phyloP scores from a whole-genome alignment of 2,329 filamentous ascomycete genomes.

The Venturia nashicola region DNA sequence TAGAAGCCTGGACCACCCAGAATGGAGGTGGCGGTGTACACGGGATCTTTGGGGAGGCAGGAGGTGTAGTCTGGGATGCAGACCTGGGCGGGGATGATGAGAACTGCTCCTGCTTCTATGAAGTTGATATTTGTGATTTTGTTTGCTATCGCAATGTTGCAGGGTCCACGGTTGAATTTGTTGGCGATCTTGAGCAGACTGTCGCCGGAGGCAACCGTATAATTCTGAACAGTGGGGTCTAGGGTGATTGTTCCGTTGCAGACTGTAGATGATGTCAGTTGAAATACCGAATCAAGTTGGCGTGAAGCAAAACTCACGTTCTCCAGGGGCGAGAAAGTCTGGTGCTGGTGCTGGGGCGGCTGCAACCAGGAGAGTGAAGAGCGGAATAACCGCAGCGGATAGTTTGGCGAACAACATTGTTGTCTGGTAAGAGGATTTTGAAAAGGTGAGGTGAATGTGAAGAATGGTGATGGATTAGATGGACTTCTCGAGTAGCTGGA shows the following conservation, averaged over 20 bases:
- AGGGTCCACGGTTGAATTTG: neutral
- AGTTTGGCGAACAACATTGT: neutral
- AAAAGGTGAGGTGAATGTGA: neutral
- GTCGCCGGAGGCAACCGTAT: neutral
- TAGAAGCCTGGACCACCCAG: neutral
- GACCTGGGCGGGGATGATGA: neutral
- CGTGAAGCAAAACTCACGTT: neutral
- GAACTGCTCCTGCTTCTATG: neutral
- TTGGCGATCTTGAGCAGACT: neutral
- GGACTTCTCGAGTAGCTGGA: too few species aligned
- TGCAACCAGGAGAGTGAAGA: neutral
- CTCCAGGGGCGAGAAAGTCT: neutral
- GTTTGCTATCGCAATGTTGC: neutral
- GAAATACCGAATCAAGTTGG: neutral
- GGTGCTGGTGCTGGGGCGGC: neutral
- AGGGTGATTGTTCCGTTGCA: neutral
- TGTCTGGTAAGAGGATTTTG: neutral
- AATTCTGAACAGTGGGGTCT: neutral
- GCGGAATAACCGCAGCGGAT: neutral
- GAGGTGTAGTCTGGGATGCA: neutral
- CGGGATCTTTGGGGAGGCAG: neutral
- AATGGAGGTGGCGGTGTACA: neutral
- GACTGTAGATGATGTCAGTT: neutral
- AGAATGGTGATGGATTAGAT: neutral
- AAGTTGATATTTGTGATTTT: neutral